Base-by-base conservation (phyloP, 441 rosid species). In the Melastoma candidum region DNA sequence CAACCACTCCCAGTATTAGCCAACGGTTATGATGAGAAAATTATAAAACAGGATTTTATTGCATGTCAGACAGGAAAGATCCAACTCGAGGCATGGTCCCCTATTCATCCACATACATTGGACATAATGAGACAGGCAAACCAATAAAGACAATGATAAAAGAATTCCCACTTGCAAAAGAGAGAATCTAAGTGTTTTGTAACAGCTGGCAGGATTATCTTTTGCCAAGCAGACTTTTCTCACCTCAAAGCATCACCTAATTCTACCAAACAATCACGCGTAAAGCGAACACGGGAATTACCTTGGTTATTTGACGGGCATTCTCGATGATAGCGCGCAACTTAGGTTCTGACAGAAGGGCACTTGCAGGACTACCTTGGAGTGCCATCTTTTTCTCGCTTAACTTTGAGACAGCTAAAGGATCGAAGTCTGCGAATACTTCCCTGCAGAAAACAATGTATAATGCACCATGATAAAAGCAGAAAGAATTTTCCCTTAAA, bases 261-360 rank as follows among this genome's bases (percentile, higher is more conserved):
- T 36, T 36, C 41, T 36, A 36, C 7, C 41, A 36, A 36, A 36
- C 41, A 36, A 29, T 3, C 41, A 36, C 41, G 8, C 41, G 41
- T 36, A 36, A 36, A 36, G 41, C 41, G 8, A 36, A 36, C 7
- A 36, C 41, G 8, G 1, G 41, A 14, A 7, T 8, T 32, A 60
- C 64, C 64, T 60, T 53, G 64, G 36, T 51, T 12, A 60, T 44
- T 47, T 52, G 64, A 14, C 57, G 57, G 29, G 64, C 64, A 60
- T 60, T 60, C 47, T 60, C 64, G 2, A 60, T 22, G 44, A 60
- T 60, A 41, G 57, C 64, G 2, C 64, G 64, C 48, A 52, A 49
- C 52, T 60, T 60, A 8, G 64, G 36, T 27, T 60, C 64, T 2
- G 64, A 60, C 22, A 60, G 56, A 43, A 60, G 36, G 22, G 57